Conservation (phyloP, 169 alveolate genomes). For the Neospora caninum region DNA sequence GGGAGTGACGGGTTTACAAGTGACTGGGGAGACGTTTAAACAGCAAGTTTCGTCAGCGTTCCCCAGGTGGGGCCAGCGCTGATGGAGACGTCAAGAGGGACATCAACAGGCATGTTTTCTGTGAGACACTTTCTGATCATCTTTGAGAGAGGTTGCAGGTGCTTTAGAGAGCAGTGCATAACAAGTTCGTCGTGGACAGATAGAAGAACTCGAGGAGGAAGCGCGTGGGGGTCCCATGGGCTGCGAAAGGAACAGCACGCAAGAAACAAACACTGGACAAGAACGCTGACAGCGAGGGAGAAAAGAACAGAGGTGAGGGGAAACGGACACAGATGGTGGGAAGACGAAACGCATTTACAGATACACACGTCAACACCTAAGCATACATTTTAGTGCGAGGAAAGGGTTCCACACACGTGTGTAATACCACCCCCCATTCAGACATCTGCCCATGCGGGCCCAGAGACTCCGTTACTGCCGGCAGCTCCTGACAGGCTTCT, state of each 20-base stretch:
- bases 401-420: no score
- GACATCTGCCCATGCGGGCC: no score
- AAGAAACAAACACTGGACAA: not conserved
- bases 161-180: slow-evolving; percentile 31
- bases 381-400: no score
- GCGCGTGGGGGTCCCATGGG: not conserved
- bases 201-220: slow-evolving; percentile 51
- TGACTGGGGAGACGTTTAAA: not conserved
- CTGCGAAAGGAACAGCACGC: not conserved
- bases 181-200: slow-evolving; percentile 68
- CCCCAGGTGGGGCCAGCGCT: slow-evolving; percentile 44
- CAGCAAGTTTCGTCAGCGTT: not conserved
- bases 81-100: slow-evolving; percentile 47
- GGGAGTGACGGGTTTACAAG: not conserved
- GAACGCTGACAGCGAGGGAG: not conserved
- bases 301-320: no score
- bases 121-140: slow-evolving; percentile 17
- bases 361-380: no score
- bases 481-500: no score
- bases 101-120: not conserved
- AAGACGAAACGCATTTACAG: no score
- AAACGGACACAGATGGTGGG: no score
- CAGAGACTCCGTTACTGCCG: no score
- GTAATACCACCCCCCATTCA: no score
- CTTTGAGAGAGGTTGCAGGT: not conserved